A percentile compares a stretch with the other conserved stretches of the same genome.
These are phyloP conservation scores for Pseudomassariella vexata DNA, from an alignment of 2,329 filamentous ascomycete genomes.

Conservation along the genomic window DNA sequence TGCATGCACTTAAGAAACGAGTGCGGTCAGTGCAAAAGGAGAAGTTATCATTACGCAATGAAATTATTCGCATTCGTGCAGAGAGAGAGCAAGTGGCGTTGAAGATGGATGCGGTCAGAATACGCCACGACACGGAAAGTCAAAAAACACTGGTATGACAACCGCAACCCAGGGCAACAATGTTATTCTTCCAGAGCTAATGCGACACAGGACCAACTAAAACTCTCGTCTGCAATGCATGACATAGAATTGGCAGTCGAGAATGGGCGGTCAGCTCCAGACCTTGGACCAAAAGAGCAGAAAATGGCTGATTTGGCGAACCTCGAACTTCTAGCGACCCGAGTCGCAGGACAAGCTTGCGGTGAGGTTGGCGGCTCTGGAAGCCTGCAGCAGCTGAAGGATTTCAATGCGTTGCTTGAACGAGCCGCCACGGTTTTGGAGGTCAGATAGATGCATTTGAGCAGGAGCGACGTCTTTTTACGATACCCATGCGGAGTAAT, in stretches of 20 bases:
- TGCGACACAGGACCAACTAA: slow-evolving; percentile 35
- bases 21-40: slow-evolving; percentile 52
- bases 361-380: slow-evolving; percentile 43
- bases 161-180: background rate
- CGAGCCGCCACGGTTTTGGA: slow-evolving; percentile 53
- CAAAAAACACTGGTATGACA: slow-evolving; percentile 43
- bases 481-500: too few relatives aligned
- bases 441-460: slow-evolving; percentile 24
- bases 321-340: slow-evolving; percentile 51
- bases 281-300: slow-evolving; percentile 37
- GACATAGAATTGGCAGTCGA: slow-evolving; percentile 55
- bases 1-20: slow-evolving; percentile 51
- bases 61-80: slow-evolving; percentile 52
- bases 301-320: slow-evolving; percentile 48
- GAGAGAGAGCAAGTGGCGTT: slow-evolving; percentile 59
- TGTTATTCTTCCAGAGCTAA: background rate
- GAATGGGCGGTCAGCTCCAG: slow-evolving; percentile 41
- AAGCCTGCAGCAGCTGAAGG: slow-evolving; percentile 48
- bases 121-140: slow-evolving; percentile 50
- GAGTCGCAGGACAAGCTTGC: slow-evolving; percentile 48
- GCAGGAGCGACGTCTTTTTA: too few relatives aligned
- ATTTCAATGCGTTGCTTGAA: slow-evolving; percentile 61
- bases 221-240: slow-evolving; percentile 53
- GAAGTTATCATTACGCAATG: slow-evolving; percentile 50
- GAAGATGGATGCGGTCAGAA: slow-evolving; percentile 57